Base-by-base conservation (phyloP, 257 asterid genomes). In the Misopates orontium region DNA sequence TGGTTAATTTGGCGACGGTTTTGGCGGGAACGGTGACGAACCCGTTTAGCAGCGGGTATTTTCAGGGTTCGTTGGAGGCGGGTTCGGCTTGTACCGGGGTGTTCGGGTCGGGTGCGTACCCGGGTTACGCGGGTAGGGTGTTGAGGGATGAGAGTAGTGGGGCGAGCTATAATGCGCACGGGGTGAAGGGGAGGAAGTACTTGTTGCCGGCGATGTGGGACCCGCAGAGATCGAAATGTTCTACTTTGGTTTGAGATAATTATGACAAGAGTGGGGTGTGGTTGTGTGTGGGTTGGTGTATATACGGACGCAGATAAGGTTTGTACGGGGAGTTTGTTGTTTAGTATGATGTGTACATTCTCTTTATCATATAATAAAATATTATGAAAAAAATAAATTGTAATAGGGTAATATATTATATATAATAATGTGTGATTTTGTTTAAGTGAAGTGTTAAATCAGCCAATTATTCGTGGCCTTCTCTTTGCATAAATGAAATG, bases 11-110 rank as follows among this genome's bases (percentile, higher is more conserved):
- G 19, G 96, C 95, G 5, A 69, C 96, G 4, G 95, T 88, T 28
- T 54, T 91, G 80, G 98, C 95, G 39, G 98, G 98, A 56, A 79
- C 95, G 40, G 86, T 88, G 5, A 91, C 98, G 51, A 91, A 91
- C 5, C 98, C 98, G 42, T 88, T 69, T 57, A 83, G 80, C 16
- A 79, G 72, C 67, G 98, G 98, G 1, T 91, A 91, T 17, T 91
- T 84, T 47, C 96, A 91, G 82, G 98, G 98, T 0, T 87, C 95
- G 60, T n/a, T 91, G 61, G 98, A 91, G 79, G 98, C 98, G 0
- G 98, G 84, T 11, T 81, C 94, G 1, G 96, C 95, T 0, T 91
- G 98, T 10, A 76, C 91, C 0, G 98, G 98, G 0, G 82, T 77
- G 9, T 91, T 84, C 79, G 98, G 96, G 70, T 75, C 91, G 55